Evolutionary conservation across 2,329 filamentous ascomycete genomes (phyloP).

Genomic region (Aspergillus sp.): DNA sequence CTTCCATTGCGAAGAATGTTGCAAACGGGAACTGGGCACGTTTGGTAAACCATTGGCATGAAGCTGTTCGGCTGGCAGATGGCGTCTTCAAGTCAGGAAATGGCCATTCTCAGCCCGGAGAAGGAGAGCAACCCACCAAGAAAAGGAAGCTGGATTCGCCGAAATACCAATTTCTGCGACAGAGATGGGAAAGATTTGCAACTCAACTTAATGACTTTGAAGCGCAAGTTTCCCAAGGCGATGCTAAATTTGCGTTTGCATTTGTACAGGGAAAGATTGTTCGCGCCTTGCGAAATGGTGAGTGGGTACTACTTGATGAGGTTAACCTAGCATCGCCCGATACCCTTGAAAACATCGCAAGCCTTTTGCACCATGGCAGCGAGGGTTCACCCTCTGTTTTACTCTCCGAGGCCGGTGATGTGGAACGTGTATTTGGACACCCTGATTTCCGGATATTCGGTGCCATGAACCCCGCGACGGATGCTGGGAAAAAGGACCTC

Average conservation of each 20-base stretch:
- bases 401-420: conserved; percentile 88
- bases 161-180: conserved; percentile 56
- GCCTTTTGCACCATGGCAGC: conserved; percentile 73
- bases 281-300: conserved; percentile 90
- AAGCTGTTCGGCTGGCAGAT: conserved; percentile 84
- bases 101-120: conserved; percentile 43
- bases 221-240: conserved; percentile 69
- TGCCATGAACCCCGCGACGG: conserved; percentile 98
- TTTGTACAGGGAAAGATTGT: conserved; percentile 97
- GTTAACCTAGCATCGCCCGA: conserved; percentile 95
- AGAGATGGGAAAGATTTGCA: conserved; percentile 79
- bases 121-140: conserved; percentile 66
- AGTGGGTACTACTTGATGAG: conserved; percentile 96
- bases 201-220: conserved; percentile 75
- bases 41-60: conserved; percentile 80
- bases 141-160: conserved; percentile 63
- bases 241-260: conserved; percentile 82
- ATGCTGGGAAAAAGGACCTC: conserved; percentile 93
- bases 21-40: conserved; percentile 84
- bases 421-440: conserved; percentile 85
- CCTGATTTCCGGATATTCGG: conserved; percentile 94
- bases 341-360: conserved; percentile 88
- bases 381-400: conserved; percentile 76
- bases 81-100: conserved; percentile 59
- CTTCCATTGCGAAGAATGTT: conserved; percentile 75